These are phyloP conservation scores for Phytophthora litchii DNA, from an alignment of 352 stramenopile genomes.

Conservation along the genomic window DNA sequence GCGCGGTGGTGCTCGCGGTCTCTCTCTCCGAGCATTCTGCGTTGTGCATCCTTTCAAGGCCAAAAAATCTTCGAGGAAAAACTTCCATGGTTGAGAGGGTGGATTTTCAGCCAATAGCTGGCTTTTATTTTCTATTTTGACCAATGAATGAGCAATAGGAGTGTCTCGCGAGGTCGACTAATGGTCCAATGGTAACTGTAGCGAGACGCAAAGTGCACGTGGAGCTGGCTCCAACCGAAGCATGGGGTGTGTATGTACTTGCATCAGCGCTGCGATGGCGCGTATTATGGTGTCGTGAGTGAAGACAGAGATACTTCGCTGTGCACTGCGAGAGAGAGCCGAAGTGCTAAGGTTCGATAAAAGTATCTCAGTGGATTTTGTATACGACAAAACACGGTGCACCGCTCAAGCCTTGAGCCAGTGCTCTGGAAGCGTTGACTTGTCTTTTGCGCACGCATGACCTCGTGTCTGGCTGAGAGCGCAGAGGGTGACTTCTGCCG, in stretches of 20 bases:
- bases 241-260: background rate
- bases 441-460: conserved; percentile 3
- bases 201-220: conserved; percentile 4
- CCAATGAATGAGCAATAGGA: conserved; percentile 6
- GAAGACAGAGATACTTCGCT: background rate
- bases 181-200: conserved; percentile 7
- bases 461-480: too few species aligned
- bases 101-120: conserved; percentile 19
- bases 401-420: too few species aligned
- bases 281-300: background rate
- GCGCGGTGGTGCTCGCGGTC: conserved; percentile 5
- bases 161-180: conserved; percentile 10
- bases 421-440: too few species aligned
- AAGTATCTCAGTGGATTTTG: conserved; percentile 11
- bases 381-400: too few species aligned
- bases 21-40: conserved; percentile 38
- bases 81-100: conserved; percentile 27
- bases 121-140: background rate
- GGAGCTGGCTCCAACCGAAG: conserved; percentile 8
- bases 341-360: conserved; percentile 23
- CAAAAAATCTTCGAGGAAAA: conserved; percentile 37
- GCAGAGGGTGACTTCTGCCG: conserved; percentile 3
- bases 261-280: too few species aligned
- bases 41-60: conserved; percentile 49
- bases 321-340: conserved; percentile 4